These are phyloP conservation scores for Colletotrichum sp. DNA, from an alignment of 2,329 filamentous ascomycete species.

Conservation along the genomic window DNA sequence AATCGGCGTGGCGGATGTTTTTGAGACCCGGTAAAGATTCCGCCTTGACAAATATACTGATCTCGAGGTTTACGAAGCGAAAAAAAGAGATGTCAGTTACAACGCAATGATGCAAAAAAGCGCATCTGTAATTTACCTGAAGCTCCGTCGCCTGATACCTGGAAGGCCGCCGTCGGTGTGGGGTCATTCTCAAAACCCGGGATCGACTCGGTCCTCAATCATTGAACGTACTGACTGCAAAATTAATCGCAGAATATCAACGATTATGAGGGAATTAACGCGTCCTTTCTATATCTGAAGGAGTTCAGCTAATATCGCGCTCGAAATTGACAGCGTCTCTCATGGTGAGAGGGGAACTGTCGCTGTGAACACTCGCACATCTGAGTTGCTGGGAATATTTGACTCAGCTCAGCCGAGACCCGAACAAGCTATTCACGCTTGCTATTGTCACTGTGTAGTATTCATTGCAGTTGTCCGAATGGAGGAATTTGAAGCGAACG, in stretches of 20 bases:
- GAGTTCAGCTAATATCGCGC: neutral
- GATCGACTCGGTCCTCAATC: neutral
- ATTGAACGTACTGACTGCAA: no score
- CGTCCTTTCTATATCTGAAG: neutral
- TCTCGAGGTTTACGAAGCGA: neutral
- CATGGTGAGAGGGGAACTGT: neutral
- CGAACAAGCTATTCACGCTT: neutral
- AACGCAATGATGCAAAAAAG: neutral
- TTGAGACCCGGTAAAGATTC: neutral
- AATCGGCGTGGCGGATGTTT: neutral
- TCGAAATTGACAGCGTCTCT: neutral
- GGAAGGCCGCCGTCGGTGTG: neutral
- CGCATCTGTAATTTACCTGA: neutral
- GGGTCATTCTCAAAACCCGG: neutral
- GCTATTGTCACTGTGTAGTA: neutral
- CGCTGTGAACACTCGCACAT: neutral
- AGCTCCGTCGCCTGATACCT: neutral
- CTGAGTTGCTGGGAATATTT: neutral
- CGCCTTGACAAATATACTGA: neutral
- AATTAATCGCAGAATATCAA: neutral
- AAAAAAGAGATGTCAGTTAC: neutral
- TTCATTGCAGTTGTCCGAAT: neutral
- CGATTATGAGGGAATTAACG: neutral
- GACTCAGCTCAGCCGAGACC: neutral
- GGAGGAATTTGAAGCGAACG: neutral